A percentile compares a stretch with the other conserved stretches of the same genome.
These are phyloP conservation scores for Hordeum pubiflorum DNA, from an alignment of 202 grass and related monocot genomes.

Conservation along the genomic window DNA sequence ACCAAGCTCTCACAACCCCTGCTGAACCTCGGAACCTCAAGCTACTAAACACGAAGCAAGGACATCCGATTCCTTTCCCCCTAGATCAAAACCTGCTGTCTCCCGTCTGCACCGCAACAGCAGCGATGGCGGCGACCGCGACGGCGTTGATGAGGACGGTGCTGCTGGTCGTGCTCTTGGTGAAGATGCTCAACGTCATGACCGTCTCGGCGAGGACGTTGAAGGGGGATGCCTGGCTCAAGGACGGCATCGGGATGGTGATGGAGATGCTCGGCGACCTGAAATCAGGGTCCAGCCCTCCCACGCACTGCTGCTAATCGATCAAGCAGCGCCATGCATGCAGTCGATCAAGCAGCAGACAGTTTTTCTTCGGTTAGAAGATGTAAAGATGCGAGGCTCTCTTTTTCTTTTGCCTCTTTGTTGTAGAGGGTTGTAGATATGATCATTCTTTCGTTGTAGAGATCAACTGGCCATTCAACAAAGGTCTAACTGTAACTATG, in stretches of 20 bases:
- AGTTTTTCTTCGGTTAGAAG: not conserved
- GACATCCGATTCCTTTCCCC: not conserved
- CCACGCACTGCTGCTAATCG: conserved; percentile 21
- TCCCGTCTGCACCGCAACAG: not conserved
- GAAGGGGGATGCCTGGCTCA: conserved; percentile 10
- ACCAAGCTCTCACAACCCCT: not conserved
- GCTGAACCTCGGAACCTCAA: not conserved
- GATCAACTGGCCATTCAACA: not conserved
- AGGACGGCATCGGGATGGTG: conserved; percentile 21
- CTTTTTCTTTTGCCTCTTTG: not conserved
- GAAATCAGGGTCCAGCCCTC: not conserved
- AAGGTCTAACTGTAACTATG: not conserved
- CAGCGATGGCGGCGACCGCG: not conserved
- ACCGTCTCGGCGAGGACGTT: conserved; percentile 24
- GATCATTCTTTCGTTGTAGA: not conserved
- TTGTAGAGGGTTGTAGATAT: not conserved
- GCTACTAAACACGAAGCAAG: not conserved
- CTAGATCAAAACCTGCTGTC: not conserved
- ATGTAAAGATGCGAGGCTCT: not conserved
- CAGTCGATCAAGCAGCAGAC: not conserved
- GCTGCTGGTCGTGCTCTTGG: conserved; percentile 16
- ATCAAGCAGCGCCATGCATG: not conserved
- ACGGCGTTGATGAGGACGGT: not conserved
- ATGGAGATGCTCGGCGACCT: conserved; percentile 16
- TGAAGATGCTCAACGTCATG: not conserved